Conservation (phyloP, 2,329 filamentous ascomycete species). For the Cytospora chrysosperma region DNA sequence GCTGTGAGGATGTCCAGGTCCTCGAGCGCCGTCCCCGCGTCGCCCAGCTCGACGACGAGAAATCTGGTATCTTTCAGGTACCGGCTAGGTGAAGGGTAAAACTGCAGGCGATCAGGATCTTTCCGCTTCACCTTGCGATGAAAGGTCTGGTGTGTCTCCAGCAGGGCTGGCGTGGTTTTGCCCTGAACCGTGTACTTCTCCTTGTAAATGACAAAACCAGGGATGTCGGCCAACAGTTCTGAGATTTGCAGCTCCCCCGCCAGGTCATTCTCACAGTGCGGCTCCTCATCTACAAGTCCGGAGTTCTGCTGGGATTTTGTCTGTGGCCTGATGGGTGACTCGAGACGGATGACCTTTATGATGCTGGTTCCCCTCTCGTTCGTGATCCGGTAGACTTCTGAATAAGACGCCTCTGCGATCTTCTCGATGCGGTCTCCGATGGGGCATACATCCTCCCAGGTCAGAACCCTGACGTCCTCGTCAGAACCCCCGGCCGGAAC, state of each 20-base stretch:
- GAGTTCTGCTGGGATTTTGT: slow-evolving; percentile 56
- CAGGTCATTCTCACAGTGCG: slow-evolving; percentile 54
- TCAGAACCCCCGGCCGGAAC: not conserved
- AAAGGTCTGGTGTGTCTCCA: slow-evolving; percentile 60
- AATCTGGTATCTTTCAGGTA: slow-evolving; percentile 60
- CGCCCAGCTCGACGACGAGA: slow-evolving; percentile 61
- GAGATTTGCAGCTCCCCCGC: slow-evolving; percentile 62
- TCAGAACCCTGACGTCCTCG: slow-evolving; percentile 37
- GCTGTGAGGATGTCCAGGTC: slow-evolving; percentile 51
- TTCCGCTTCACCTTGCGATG: slow-evolving; percentile 53
- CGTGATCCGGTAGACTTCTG: slow-evolving; percentile 63
- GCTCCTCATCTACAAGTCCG: slow-evolving; percentile 58
- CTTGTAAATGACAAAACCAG: slow-evolving; percentile 66
- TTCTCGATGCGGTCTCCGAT: slow-evolving; percentile 55
- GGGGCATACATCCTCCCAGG: slow-evolving; percentile 59
- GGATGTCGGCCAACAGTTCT: slow-evolving; percentile 62
- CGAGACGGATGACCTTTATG: slow-evolving; percentile 62
- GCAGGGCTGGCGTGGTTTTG: slow-evolving; percentile 50
- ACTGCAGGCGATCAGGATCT: slow-evolving; percentile 57
- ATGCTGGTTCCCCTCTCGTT: slow-evolving; percentile 61
- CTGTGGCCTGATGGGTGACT: slow-evolving; percentile 57
- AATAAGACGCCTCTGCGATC: slow-evolving; percentile 66
- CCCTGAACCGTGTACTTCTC: slow-evolving; percentile 61
- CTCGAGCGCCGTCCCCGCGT: slow-evolving; percentile 60
- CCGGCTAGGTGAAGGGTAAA: slow-evolving; percentile 60